Evolutionary conservation across 768 basidiomycete genomes (phyloP), one percentile per base, ranked within the genome.

Genomic region (Clitopilus hobsonii): DNA sequence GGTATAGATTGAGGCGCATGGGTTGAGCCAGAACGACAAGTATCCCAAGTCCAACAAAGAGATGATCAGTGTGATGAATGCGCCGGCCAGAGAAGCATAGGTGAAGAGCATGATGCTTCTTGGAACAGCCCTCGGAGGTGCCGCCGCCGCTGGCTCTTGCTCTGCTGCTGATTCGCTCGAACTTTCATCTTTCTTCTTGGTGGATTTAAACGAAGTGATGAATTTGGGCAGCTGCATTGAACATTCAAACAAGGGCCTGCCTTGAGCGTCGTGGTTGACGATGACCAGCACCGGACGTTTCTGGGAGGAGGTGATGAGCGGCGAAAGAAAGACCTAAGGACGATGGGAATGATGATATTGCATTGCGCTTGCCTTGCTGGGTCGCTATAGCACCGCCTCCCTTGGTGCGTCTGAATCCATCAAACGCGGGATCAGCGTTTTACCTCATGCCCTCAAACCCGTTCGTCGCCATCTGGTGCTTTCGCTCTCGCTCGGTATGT

Each of bases 11-110:
- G 67, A 58, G 20, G 62, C 49, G 55, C 65, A 66, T 14, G 68
- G 70, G 30, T 65, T 70, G 32, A 73, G 55, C 57, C 63, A 70
- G 55, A 72, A 61, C 8, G 71, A 73, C 7, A 70, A 63, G 36
- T 69, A 62, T 27, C 70, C 70, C 5, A 69, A 54, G 56, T 73
- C 71, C 30, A 71, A 66, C 60, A 70, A 59, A 0, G 69, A 72
- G 25, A 70, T 48, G 55, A 70, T 58, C 26, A 73, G 58, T 7
- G 67, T 55, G n/a, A 62, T 52, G 32, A 54, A 60, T 38, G 70
- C 59, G 8, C 60, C 61, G 11, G 60, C 47, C 25, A 69, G 50
- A 0, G 69, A 71, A 18, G 63, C 55, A 36, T 59, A 63, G 24
- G 65, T 67, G 47, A 69, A 60, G 38, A 68, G 57, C 54, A 71